Base-by-base conservation (phyloP, 805 yeast species). In the Yarrowia phangngaensis region DNA sequence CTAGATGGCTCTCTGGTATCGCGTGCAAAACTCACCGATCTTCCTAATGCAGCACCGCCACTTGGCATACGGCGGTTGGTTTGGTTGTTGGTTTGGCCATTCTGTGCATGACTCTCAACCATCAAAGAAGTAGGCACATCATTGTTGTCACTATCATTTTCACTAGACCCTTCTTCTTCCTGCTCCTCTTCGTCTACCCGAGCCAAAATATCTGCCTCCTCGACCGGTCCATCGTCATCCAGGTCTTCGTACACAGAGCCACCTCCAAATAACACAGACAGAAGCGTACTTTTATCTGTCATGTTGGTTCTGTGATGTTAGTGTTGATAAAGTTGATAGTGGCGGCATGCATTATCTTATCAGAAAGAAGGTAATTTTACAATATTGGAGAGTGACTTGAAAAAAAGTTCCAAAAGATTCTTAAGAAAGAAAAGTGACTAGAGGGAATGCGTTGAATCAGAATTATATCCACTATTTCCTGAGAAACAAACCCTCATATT, bases 241-340 rank as follows among this genome's bases (percentile, higher is more conserved):
- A 38, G 32, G 20, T 38, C 45, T 15, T 17, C 29, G 45, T 38
- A 38, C 32, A 38, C 45, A 12, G 45, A 38, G n/a, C 45, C 45
- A 6, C 26, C 32, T 20, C 45, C 45, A 27, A 38, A 38, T 4
- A 38, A 24, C 32, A 38, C 45, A 4, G 45, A 38, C 2, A 38
- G 45, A 27, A 38, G 27, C 24, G 45, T 38, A 32, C 45, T 38
- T 27, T 38, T 38, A 20, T 38, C 45, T 7, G 31, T 11, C 45
- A 38, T 38, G 45, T n/a, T 22, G 20, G 13, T 13, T 34, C n/a
- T 16, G 11, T 15, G 16, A 5, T 16, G 22, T 17, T 17, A 27
- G n/a, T 1, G 12, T 15, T 9, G 3, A 14, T 13, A 12, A 12
- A 16, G 24, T 11, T 17, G 45, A 38, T 38, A 38, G 45, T 38